Evolutionary conservation across 495 filamentous ascomycete genomes (phyloP), one percentile per base, ranked within the genome.

Genomic region (Podospora bellae-mahoneyi): DNA sequence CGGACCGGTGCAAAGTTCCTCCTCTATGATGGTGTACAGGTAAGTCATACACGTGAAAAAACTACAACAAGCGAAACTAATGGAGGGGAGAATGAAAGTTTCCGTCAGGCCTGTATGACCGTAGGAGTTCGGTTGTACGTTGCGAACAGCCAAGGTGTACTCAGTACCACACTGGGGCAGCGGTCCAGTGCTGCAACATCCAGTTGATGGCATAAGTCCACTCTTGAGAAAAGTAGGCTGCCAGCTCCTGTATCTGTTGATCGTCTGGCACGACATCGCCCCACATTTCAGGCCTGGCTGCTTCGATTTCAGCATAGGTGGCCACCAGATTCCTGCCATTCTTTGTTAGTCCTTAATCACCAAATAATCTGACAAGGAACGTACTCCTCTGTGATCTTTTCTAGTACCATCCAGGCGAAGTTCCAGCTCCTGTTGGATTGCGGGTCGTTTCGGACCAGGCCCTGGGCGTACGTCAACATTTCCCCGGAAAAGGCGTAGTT

Each of bases 401-500:
- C 79, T n/a, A 93, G 78, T 32, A 90, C 86, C 48, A 92, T 79
- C 90, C 91, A 93, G 56, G 87, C 91, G 74, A 89, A 84, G 70
- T 93, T 93, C 90, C 91, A 93, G 73, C 89, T 92, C 15, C 88
- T 80, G 69, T 84, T 86, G 65, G 87, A 88, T 7, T 85, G 77
- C 0, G 88, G 87, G 68, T 92, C 91, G 60, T 83, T 83, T 59
- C 83, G 81, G 13, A 93, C 91, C 20, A 87, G 78, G 65, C 78
- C 79, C 68, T 91, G 90, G 0, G 91, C 90, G 70, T 91, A 86
- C 39, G 89, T 84, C 0, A 92, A 73, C 58, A 88, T 84, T 27
- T 89, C 87, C 44, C 84, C 87, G 70, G 87, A 91, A 73, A 92
- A 90, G 0, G 90, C 90, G 69, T 91, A 93, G 72, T 87, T 88